Evolutionary conservation across 2,329 filamentous ascomycete species (phyloP), one percentile per base, ranked within the genome.

Genomic region (Alternaria gansuensis): DNA sequence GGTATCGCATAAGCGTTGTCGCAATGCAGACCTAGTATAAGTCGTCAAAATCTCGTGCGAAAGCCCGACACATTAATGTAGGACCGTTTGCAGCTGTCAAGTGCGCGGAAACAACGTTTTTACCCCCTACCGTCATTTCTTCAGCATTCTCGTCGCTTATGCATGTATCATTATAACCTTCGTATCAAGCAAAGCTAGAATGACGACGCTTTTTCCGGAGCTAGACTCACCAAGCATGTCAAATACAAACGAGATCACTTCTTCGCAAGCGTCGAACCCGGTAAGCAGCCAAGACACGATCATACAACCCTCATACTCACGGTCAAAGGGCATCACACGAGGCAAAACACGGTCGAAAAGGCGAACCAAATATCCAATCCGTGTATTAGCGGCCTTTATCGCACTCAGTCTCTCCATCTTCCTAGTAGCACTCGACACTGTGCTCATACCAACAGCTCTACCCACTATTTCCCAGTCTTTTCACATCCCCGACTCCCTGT

Each of bases 391-490:
- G 2, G 74, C 67, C 24, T 76, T 75, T 48, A 49, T 60, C 6
- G 72, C 74, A 7, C 68, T 77, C 4, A 69, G 70, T 14, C 67
- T 78, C 17, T 72, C 71, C 37, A 74, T 79, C 33, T 81, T 80
- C 56, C 68, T 80, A n/a, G 77, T 78, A 3, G 79, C 79, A 10
- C 74, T 81, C 5, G 79, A 81, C 56, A 69, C 85, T 39, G 89
- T 87, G 11, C 85, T 88, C 65, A 81, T 88, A 62, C 85, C 88
- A 7, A 90, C 88, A 0, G 87, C 88, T 7, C 80, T 90, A 6
- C 88, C 88, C 0, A 87, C 86, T 13, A 90, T 91, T 57, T 82
- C 85, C 2, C 78, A 77, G 29, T 82, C 89, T 54, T 86, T 93
- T 63, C 74, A 87, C 40, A 67, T 77, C 9, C 89, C 89, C 2